Conservation (phyloP, 2,329 filamentous ascomycete genomes). For the Talaromyces amestolkiae region DNA sequence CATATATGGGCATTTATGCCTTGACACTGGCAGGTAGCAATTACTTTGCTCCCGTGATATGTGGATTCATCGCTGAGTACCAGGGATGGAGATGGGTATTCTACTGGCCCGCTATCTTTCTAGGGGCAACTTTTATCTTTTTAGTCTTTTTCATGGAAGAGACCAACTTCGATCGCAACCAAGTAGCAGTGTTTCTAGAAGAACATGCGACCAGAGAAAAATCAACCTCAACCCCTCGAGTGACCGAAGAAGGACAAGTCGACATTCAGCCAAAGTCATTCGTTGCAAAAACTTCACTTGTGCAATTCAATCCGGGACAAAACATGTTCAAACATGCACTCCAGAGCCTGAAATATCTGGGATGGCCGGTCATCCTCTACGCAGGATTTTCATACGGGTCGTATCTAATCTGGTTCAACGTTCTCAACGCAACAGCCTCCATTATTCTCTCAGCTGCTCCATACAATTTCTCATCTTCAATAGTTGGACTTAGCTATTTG, state of each 20-base stretch:
- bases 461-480: slow-evolving; percentile 39
- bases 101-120: slow-evolving; percentile 54
- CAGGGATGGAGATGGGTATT: slow-evolving; percentile 50
- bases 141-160: slow-evolving; percentile 58
- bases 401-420: slow-evolving; percentile 42
- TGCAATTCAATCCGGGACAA: slow-evolving; percentile 30
- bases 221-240: background rate
- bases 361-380: slow-evolving; percentile 42
- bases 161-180: slow-evolving; percentile 48
- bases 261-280: slow-evolving; percentile 33
- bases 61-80: slow-evolving; percentile 48
- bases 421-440: slow-evolving; percentile 40
- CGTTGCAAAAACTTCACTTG: slow-evolving; percentile 33
- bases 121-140: slow-evolving; percentile 45
- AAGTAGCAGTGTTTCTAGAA: background rate
- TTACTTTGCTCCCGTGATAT: slow-evolving; percentile 47
- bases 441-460: slow-evolving; percentile 36
- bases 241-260: slow-evolving; percentile 13
- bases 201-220: slow-evolving; percentile 3
- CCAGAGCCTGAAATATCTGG: slow-evolving; percentile 36
- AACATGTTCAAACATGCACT: slow-evolving; percentile 34
- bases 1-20: slow-evolving; percentile 42
- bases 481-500: slow-evolving; percentile 41
- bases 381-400: slow-evolving; percentile 41
- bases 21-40: slow-evolving; percentile 44